Evolutionary conservation across 2,329 filamentous ascomycete genomes (phyloP).

Genomic region (Xylariales sp.): DNA sequence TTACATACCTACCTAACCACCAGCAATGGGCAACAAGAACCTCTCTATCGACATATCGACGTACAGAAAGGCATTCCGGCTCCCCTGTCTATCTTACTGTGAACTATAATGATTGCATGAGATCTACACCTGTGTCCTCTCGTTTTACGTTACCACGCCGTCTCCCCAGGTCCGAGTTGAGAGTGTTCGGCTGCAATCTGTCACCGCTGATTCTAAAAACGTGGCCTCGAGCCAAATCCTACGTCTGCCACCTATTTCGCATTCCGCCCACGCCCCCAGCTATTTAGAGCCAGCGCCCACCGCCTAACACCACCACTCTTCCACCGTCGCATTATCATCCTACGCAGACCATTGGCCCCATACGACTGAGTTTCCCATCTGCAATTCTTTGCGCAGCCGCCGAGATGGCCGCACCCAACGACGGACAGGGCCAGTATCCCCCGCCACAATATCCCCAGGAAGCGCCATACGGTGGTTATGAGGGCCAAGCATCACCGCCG

Average conservation of each 20-base stretch:
- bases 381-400: slow-evolving; percentile 44
- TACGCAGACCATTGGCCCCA: slow-evolving; percentile 2
- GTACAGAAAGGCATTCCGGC: slow-evolving; percentile 20
- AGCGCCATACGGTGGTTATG: slow-evolving; percentile 55
- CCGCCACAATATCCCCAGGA: slow-evolving; percentile 56
- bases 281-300: slow-evolving; percentile 9
- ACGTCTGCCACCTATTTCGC: slow-evolving; percentile 13
- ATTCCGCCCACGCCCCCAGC: slow-evolving; percentile 15
- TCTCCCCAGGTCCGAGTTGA: not conserved
- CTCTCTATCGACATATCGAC: slow-evolving; percentile 20
- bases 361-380: slow-evolving; percentile 19
- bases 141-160: not conserved
- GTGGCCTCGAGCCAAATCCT: slow-evolving; percentile 36
- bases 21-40: slow-evolving; percentile 9
- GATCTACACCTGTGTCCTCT: slow-evolving; percentile 18
- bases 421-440: slow-evolving; percentile 65
- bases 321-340: slow-evolving; percentile 18
- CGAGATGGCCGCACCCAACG: slow-evolving; percentile 68
- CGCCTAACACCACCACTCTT: slow-evolving; percentile 7
- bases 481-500: slow-evolving; percentile 54
- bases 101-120: slow-evolving; percentile 30
- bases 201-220: slow-evolving; percentile 39
- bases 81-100: slow-evolving; percentile 4
- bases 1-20: not conserved
- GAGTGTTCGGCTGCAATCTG: slow-evolving; percentile 28